Conservation (phyloP, 805 yeast species). For the Ogataea methylovora region DNA sequence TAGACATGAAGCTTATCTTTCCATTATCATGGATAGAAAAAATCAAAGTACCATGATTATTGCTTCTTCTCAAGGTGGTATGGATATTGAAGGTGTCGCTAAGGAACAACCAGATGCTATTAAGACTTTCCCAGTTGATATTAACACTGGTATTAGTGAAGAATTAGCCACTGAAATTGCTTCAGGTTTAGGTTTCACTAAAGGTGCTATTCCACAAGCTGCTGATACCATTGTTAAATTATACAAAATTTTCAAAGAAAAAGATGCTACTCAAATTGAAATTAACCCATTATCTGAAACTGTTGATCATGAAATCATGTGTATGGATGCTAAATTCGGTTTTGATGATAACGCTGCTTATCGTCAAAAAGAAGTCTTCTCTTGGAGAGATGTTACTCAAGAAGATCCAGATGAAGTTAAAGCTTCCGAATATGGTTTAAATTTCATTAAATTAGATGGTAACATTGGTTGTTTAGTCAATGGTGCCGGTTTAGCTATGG, state of each 20-base stretch:
- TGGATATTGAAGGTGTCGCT: conserved; percentile 99
- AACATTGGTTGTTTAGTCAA: conserved; percentile 97
- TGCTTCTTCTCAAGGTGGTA: conserved; percentile 97
- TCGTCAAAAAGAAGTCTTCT: conserved; percentile 91
- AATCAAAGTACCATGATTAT: conserved; percentile 87
- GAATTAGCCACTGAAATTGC: conserved; percentile 72
- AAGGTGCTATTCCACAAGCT: conserved; percentile 74
- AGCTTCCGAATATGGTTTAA: conserved; percentile 84
- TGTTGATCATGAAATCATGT: conserved; percentile 79
- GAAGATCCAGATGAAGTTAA: conserved; percentile 96
- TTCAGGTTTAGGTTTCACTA: conserved; percentile 70
- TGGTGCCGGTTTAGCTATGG: conserved; percentile 99
- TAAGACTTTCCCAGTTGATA: conserved; percentile 75
- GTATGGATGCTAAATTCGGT: conserved; percentile 99
- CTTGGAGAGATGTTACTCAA: conserved; percentile 96
- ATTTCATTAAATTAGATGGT: conserved; percentile 97
- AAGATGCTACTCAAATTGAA: conserved; percentile 96
- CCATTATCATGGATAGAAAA: conserved; percentile 91
- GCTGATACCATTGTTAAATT: conserved; percentile 81
- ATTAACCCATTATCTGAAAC: conserved; percentile 97
- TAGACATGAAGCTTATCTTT: conserved; percentile 89
- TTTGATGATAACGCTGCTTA: conserved; percentile 95
- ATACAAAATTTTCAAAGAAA: conserved; percentile 82
- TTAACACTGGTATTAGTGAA: conserved; percentile 74
- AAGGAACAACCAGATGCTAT: conserved; percentile 85